Conservation (phyloP, 768 basidiomycete genomes). For the Mycena kentingensis region DNA sequence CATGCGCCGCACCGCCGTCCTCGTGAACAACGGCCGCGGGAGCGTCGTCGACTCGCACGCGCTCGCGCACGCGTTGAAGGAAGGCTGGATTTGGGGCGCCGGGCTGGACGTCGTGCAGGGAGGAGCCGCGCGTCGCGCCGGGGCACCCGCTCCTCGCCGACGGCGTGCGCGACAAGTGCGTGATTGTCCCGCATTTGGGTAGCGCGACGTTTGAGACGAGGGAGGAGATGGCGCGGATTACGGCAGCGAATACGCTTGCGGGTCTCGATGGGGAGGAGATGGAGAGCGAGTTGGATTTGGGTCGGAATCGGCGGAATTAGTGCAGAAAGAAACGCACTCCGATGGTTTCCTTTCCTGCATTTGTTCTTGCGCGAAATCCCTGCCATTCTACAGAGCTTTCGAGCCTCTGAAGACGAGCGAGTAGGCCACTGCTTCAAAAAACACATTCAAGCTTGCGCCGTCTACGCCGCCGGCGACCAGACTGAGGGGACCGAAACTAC, state of each 20-base stretch:
- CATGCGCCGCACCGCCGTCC: constrained; percentile 84
- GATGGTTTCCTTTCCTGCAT: too few species aligned
- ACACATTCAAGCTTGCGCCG: too few species aligned
- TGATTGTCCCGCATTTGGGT: constrained; percentile 88
- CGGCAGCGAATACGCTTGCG: constrained; percentile 67
- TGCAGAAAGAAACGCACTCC: too few species aligned
- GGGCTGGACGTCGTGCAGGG: constrained; percentile 94
- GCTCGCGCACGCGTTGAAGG: constrained; percentile 73
- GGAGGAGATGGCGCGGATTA: constrained; percentile 84
- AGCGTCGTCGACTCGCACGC: constrained; percentile 90
- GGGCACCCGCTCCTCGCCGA: constrained; percentile 65
- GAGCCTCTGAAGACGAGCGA: too few species aligned
- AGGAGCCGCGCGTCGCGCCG: constrained; percentile 70
- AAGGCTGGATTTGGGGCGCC: constrained; percentile 86
- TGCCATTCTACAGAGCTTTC: too few species aligned
- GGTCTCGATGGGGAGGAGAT: constrained; percentile 54
- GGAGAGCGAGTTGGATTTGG: constrained; percentile 59
- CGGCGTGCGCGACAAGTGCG: constrained; percentile 49
- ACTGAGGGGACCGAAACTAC: too few species aligned
- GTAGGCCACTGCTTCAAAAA: too few species aligned
- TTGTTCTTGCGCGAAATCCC: too few species aligned
- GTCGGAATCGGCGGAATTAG: too few species aligned
- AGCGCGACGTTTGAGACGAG: constrained; percentile 88
- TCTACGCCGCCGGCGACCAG: too few species aligned
- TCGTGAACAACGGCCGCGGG: constrained; percentile 85